Evolutionary conservation across 2,329 filamentous ascomycete species (phyloP).

Genomic region (Colletotrichum cordylinicola): DNA sequence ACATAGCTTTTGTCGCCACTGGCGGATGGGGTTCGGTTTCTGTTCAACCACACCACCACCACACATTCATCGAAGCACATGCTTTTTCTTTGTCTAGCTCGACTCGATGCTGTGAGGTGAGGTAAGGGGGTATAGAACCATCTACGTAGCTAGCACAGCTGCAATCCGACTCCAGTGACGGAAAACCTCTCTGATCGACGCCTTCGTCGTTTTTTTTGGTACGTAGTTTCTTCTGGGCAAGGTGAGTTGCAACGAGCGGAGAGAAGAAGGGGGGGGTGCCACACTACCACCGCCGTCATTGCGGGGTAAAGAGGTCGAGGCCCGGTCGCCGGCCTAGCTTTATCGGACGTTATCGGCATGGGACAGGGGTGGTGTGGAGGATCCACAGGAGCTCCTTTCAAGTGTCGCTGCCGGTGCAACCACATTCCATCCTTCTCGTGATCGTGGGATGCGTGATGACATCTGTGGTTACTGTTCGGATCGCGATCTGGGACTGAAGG

Average conservation of each 20-base stretch:
- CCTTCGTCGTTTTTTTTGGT: background rate
- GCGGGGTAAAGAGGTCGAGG: slow-evolving; percentile 12
- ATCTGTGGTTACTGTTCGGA: background rate
- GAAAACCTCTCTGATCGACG: background rate
- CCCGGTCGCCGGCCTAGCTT: background rate
- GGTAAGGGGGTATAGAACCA: background rate
- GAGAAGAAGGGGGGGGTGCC: background rate
- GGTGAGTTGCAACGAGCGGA: background rate
- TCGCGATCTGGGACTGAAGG: background rate
- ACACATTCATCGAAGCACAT: background rate
- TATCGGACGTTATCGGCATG: slow-evolving; percentile 9
- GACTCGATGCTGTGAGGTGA: background rate
- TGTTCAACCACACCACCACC: background rate
- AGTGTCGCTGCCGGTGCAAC: background rate
- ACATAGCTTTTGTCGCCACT: background rate
- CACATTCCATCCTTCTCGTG: background rate
- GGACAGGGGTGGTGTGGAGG: background rate
- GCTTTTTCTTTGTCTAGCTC: background rate
- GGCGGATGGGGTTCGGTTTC: background rate
- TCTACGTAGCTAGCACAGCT: background rate
- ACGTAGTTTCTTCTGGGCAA: background rate
- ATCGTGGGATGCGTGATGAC: background rate
- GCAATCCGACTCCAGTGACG: too few species aligned
- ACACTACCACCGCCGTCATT: slow-evolving; percentile 16
- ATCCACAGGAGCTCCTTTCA: slow-evolving; percentile 9